These are phyloP conservation scores for Ogataea pilisensis DNA, from an alignment of 805 yeast species.

Conservation along the genomic window DNA sequence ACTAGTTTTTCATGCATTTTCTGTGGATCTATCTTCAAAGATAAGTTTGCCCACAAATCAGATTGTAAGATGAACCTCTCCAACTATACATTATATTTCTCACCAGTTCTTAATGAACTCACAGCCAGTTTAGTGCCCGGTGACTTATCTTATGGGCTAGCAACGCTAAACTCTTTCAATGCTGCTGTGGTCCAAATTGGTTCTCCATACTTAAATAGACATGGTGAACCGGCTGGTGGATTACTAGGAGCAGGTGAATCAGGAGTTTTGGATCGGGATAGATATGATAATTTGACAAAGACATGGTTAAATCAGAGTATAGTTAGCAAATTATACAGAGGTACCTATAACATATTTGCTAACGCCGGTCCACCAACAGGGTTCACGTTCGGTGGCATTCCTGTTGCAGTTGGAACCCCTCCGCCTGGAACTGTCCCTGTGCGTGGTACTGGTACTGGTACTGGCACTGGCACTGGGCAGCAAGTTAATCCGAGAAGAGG, in stretches of 20 bases:
- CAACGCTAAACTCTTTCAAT: too few species aligned
- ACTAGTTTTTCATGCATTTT: slow-evolving; percentile 20
- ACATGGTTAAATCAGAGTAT: slow-evolving; percentile 53
- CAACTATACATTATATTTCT: slow-evolving; percentile 21
- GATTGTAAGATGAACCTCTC: slow-evolving; percentile 21
- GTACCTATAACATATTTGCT: not conserved
- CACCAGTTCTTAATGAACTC: slow-evolving; percentile 25
- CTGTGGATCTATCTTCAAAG: slow-evolving; percentile 22
- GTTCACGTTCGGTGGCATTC: not conserved
- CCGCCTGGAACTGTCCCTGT: not conserved
- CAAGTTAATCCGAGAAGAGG: too few species aligned
- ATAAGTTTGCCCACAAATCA: slow-evolving; percentile 13
- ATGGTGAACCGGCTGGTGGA: slow-evolving; percentile 67
- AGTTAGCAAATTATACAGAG: not conserved
- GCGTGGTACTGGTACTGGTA: not conserved
- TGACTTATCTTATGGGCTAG: too few species aligned
- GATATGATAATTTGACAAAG: slow-evolving; percentile 55
- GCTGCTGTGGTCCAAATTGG: slow-evolving; percentile 31
- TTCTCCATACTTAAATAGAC: slow-evolving; percentile 68
- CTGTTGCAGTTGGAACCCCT: not conserved
- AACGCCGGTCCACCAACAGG: not conserved
- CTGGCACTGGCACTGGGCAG: too few species aligned
- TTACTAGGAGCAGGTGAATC: slow-evolving; percentile 50
- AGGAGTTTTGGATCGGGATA: slow-evolving; percentile 47
- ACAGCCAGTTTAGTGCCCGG: not conserved